phyloP scores from a whole-genome alignment of 768 basidiomycete genomes.

The Xanthoconium stramineum region DNA sequence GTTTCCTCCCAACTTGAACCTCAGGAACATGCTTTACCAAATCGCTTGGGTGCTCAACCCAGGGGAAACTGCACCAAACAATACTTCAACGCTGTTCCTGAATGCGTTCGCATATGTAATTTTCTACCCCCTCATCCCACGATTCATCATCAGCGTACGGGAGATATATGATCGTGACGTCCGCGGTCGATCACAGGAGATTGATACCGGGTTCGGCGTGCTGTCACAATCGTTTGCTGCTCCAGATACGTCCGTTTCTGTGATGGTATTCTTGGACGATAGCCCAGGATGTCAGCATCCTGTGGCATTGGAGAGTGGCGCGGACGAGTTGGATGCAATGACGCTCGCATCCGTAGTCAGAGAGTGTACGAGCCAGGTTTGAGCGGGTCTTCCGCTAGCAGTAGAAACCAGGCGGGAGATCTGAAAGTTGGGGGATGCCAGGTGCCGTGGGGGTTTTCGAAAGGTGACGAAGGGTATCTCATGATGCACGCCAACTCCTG shows the following conservation, averaged over 20 bases:
- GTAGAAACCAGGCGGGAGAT: too few species aligned
- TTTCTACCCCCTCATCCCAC: not conserved
- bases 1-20: too few species aligned
- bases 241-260: not conserved
- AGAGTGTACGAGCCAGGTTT: not conserved
- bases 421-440: too few species aligned
- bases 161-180: not conserved
- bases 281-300: not conserved
- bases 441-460: too few species aligned
- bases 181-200: not conserved
- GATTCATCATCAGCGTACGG: constrained; percentile 8
- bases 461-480: too few species aligned
- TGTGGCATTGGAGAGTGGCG: not conserved
- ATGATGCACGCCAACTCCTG: too few species aligned
- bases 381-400: not conserved
- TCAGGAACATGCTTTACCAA: not conserved
- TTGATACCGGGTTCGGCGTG: not conserved
- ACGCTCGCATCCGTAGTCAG: not conserved
- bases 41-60: not conserved
- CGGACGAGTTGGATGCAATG: not conserved
- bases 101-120: not conserved
- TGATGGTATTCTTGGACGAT: not conserved
- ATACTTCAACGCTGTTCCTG: not conserved
- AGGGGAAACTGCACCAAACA: not conserved
- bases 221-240: not conserved